phyloP scores from a whole-genome alignment of 2,329 filamentous ascomycete species.

The Penicillium palitans region DNA sequence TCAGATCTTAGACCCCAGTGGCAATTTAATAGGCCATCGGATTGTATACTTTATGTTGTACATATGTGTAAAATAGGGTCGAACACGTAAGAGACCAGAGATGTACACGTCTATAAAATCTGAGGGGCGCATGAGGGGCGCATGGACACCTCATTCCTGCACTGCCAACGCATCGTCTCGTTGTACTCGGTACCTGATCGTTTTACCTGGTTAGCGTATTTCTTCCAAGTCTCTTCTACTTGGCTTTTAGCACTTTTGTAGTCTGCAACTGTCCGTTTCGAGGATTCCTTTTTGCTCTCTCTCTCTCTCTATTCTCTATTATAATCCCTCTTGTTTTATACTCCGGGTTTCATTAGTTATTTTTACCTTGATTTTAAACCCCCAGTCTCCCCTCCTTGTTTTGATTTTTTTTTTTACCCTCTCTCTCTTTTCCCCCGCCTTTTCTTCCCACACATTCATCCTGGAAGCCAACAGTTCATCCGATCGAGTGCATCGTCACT shows the following conservation, averaged over 20 bases:
- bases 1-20: background rate
- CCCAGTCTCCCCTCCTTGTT: constrained; percentile 6
- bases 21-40: background rate
- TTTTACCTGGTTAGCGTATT: too few species aligned
- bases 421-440: constrained; percentile 2
- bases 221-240: constrained; percentile 2
- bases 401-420: background rate
- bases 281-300: constrained; percentile 22
- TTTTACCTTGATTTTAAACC: constrained; percentile 9
- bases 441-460: constrained; percentile 14
- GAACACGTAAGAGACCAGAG: background rate
- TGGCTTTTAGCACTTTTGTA: constrained; percentile 10
- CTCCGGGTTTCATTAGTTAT: constrained; percentile 1
- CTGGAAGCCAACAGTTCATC: constrained; percentile 17
- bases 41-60: background rate
- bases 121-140: constrained; percentile 31
- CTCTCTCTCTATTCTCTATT: background rate
- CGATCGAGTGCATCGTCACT: constrained; percentile 18
- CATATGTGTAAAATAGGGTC: background rate
- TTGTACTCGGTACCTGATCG: constrained; percentile 22
- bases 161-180: constrained; percentile 33
- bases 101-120: constrained; percentile 13
- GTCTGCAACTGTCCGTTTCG: constrained; percentile 35
- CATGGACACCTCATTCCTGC: constrained; percentile 32
- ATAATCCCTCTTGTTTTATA: constrained; percentile 6